These are phyloP conservation scores for Brassica napus DNA, from an alignment of 345 rosid species.

Conservation along the genomic window DNA sequence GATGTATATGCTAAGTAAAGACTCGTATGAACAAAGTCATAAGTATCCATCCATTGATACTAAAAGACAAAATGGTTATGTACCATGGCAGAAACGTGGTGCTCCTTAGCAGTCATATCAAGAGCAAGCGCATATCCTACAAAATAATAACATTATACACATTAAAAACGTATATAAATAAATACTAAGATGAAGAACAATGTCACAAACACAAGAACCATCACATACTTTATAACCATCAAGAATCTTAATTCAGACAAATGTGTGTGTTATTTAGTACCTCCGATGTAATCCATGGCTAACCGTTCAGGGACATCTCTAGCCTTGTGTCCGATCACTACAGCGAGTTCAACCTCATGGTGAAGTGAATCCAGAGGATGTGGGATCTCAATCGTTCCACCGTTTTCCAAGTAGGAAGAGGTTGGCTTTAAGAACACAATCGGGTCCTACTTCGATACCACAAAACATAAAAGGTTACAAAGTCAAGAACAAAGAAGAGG, in stretches of 20 bases:
- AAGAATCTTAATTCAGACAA: background rate
- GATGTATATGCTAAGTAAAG: background rate
- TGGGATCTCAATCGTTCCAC: conserved; percentile 93
- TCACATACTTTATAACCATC: background rate
- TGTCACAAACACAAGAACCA: background rate
- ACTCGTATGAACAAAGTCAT: too few relatives aligned
- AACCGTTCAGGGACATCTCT: conserved; percentile 72
- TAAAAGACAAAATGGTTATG: background rate
- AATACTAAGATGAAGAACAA: conserved; percentile 1
- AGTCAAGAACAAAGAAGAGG: background rate
- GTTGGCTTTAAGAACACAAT: conserved; percentile 92
- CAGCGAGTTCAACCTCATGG: conserved; percentile 96
- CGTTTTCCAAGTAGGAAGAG: conserved; percentile 79
- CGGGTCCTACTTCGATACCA: conserved; percentile 57
- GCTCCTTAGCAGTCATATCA: conserved; percentile 94
- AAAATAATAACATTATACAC: background rate
- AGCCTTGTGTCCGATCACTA: conserved; percentile 74
- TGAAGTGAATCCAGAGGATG: conserved; percentile 67
- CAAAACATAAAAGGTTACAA: background rate
- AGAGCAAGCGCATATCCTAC: conserved; percentile 84
- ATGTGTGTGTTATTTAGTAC: conserved; percentile 33
- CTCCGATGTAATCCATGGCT: conserved; percentile 91
- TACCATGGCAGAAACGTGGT: conserved; percentile 87
- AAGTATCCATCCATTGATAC: too few relatives aligned
- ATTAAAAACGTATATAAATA: background rate